phyloP scores from a whole-genome alignment of 1,284 basidiomycete species.

The Ganoderma resinaceum region DNA sequence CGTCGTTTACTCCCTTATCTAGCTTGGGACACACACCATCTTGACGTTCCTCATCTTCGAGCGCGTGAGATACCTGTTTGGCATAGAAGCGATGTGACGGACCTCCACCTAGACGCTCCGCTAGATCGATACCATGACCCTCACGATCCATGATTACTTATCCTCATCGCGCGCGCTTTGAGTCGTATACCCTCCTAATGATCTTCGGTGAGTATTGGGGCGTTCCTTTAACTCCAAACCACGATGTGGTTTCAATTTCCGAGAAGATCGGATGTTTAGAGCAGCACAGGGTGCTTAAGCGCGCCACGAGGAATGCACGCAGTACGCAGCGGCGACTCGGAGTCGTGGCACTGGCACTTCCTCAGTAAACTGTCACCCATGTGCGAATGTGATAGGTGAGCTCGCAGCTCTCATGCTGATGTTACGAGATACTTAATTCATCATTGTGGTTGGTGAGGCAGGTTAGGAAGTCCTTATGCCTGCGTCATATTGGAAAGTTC shows the following conservation, averaged over 20 bases:
- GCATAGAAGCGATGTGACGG: constrained; percentile 44
- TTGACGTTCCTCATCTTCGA: constrained; percentile 47
- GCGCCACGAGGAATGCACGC: no score
- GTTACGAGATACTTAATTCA: background rate
- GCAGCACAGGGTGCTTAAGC: no score
- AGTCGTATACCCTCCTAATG: background rate
- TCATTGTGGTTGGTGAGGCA: background rate
- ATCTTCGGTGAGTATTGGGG: no score
- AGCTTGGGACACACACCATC: constrained; percentile 48
- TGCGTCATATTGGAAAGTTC: no score
- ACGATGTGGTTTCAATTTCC: background rate
- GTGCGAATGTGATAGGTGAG: no score
- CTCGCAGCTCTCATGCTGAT: no score
- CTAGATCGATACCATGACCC: background rate
- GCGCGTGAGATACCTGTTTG: constrained; percentile 40
- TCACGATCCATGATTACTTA: background rate
- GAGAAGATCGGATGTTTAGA: background rate
- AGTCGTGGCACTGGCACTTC: no score
- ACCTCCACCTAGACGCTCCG: background rate
- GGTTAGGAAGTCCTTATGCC: background rate
- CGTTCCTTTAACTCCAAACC: no score
- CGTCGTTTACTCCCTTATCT: background rate
- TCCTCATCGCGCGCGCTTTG: background rate
- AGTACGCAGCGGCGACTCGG: no score
- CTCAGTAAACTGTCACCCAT: no score